Evolutionary conservation across 2,329 filamentous ascomycete genomes (phyloP), one percentile per base, ranked within the genome.

Genomic region (Chaetomium olivaceum): DNA sequence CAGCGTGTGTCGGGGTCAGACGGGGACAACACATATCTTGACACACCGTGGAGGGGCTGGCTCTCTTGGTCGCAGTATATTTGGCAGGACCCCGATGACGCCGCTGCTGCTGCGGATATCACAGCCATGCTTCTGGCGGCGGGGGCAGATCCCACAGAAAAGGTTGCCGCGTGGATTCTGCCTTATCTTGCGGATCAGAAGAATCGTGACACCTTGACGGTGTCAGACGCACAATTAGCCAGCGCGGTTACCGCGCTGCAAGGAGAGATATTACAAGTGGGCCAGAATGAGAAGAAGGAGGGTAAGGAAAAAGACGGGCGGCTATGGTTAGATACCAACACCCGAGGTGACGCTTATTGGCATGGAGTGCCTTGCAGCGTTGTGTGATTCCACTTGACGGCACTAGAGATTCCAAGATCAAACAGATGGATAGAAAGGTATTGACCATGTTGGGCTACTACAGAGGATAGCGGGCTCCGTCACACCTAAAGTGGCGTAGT

Each of bases 61-160:
- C 11, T 36, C 9, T 8, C 9, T 21, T 60, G 46, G 8, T 7
- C n/a, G 3, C 27, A 2, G 9, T 11, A 6, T 4, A 36, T 36
- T 9, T 12, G 50, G 16, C 4, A 1, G 39, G 16, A 19, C 50
- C 9, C 12, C 7, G n/a, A 19, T 7, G 54, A 36, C 33, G 7
- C 1, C 2, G 54, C 25, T 5, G 14, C 7, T 8, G 21, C 14
- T 27, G 58, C 29, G 8, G 36, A 50, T 31, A 33, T 60, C 46
- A 51, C 46, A 12, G 58, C 27, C 46, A 60, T 60, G 58, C 52
- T 60, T 11, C 43, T 60, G 33, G 46, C 29, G 27, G 27, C 43
- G 1, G 58, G 58, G 11, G 58, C 46, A 3, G 46, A 60, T 12
- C 27, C 16, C 2, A 51, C 58, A 8, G 27, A 21, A 19, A 3